phyloP scores from a whole-genome alignment of 495 filamentous ascomycete genomes.

The Penicillium coffeae region DNA sequence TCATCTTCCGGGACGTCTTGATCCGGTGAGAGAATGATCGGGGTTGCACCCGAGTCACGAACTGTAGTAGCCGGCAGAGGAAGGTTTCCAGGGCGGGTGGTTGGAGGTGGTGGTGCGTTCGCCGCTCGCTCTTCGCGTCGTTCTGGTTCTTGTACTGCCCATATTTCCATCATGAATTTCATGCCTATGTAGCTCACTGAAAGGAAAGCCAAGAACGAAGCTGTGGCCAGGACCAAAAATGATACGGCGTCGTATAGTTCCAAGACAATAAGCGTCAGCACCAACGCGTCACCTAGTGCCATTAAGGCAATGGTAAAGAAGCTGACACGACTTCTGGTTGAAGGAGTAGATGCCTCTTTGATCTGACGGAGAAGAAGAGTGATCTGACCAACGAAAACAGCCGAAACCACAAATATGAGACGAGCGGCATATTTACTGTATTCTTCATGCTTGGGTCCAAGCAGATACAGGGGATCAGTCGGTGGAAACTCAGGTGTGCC shows the following conservation, averaged over 20 bases:
- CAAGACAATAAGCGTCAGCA: constrained; percentile 62
- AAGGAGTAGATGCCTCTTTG: constrained; percentile 91
- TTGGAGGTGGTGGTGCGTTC: constrained; percentile 22
- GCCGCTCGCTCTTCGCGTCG: constrained; percentile 51
- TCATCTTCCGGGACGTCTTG: constrained; percentile 60
- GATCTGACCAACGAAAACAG: constrained; percentile 65
- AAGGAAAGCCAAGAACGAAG: constrained; percentile 68
- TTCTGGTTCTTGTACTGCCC: constrained; percentile 81
- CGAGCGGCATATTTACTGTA: constrained; percentile 62
- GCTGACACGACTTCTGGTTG: constrained; percentile 84
- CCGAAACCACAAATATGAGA: constrained; percentile 63
- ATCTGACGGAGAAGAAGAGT: constrained; percentile 76
- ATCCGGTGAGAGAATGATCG: constrained; percentile 79
- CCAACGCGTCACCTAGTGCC: constrained; percentile 76
- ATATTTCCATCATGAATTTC: constrained; percentile 84
- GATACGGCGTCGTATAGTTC: constrained; percentile 59
- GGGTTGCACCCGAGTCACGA: constrained; percentile 47
- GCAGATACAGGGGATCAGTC: constrained; percentile 61
- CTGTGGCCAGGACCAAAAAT: constrained; percentile 63
- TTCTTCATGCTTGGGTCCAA: constrained; percentile 75
- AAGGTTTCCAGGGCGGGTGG: constrained; percentile 42
- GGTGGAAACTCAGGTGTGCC: constrained; percentile 68
- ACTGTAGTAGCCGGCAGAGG: constrained; percentile 62
- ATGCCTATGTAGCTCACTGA: constrained; percentile 72
- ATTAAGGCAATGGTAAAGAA: constrained; percentile 83